Base-by-base conservation (phyloP, 2,329 filamentous ascomycete species). In the Trichoderma sp. region DNA sequence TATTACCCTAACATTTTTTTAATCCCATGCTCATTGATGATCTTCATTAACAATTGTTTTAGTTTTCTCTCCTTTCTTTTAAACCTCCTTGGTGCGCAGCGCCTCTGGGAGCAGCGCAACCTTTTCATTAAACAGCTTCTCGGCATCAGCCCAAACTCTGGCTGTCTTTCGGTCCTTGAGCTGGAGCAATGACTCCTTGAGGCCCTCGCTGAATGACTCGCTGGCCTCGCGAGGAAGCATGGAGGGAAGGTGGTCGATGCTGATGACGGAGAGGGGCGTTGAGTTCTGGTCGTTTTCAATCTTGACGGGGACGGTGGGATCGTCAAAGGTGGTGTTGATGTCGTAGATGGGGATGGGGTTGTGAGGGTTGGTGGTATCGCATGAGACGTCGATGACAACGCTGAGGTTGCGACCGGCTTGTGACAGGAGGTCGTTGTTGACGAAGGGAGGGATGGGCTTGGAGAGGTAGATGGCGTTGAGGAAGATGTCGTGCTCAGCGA, bases 161-260 rank as follows among this genome's bases (percentile, higher is more conserved):
- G 89, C 85, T 24, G 86, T 91, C 70, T 86, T 82, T 78, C 92
- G 88, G 77, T 96, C 88, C 79, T 96, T 93, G 71, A 97, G 85
- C 71, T 89, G 86, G 71, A 96, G 80, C 73, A 97, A 82, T 76
- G 89, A 92, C 24, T 93, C 93, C 76, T 97, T 83, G 73, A 97
- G 83, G 59, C 91, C 91, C 63, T 87, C 83, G 79, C 90, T 93
- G 83, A 97, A 97, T 24, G 90, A 90, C 82, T 97, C 94, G 55
- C 89, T 93, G 31, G 93, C 90, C 82, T 97, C 95, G 65, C 95
- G 86, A 1, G 95, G 92, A 47, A 98, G 85, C 73, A 97, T 87
- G 65, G 89, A 91, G 4, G 93, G 93, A 64, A 96, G 85, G 77
- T 96, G 93, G 80, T 96, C 92, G 76, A 96, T 96, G 78, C 89